These are phyloP conservation scores for Starmera pachycereana DNA, from an alignment of 805 yeast species.

Conservation along the genomic window DNA sequence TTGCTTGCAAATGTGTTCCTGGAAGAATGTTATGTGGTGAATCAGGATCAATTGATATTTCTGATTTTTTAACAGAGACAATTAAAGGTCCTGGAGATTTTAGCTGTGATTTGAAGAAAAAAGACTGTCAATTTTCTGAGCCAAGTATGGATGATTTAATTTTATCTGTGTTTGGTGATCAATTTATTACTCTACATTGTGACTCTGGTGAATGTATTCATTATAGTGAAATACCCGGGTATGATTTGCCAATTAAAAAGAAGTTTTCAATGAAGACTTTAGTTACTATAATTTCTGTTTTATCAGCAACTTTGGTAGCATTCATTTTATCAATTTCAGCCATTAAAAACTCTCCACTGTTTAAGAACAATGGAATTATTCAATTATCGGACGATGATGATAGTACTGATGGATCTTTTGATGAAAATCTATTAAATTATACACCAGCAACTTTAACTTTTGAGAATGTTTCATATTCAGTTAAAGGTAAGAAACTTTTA, in stretches of 20 bases:
- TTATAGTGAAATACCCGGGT: conserved; percentile 88
- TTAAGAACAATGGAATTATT: conserved; percentile 22
- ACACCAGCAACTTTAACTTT: conserved; percentile 69
- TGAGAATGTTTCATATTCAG: conserved; percentile 54
- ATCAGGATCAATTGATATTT: conserved; percentile 86
- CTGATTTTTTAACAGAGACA: conserved; percentile 84
- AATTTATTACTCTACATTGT: conserved; percentile 73
- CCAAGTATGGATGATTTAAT: conserved; percentile 95
- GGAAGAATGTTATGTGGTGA: conserved; percentile 92
- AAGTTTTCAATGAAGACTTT: conserved; percentile 36
- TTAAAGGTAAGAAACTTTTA: conserved; percentile 45
- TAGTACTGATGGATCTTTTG: conserved; percentile 22
- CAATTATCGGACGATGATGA: conserved; percentile 15
- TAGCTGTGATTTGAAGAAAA: conserved; percentile 55
- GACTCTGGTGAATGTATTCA: conserved; percentile 87
- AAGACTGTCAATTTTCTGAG: conserved; percentile 73
- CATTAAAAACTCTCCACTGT: conserved; percentile 53
- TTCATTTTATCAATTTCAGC: conserved; percentile 32
- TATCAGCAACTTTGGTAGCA: conserved; percentile 28
- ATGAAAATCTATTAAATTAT: conserved; percentile 36
- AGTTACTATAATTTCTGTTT: conserved; percentile 33
- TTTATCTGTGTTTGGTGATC: conserved; percentile 89
- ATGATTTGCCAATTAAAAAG: conserved; percentile 47
- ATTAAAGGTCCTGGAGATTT: conserved; percentile 92
- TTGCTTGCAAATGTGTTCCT: conserved; percentile 84